Evolutionary conservation across 2,329 filamentous ascomycete genomes (phyloP).

Genomic region (Stromatinia cepivora): DNA sequence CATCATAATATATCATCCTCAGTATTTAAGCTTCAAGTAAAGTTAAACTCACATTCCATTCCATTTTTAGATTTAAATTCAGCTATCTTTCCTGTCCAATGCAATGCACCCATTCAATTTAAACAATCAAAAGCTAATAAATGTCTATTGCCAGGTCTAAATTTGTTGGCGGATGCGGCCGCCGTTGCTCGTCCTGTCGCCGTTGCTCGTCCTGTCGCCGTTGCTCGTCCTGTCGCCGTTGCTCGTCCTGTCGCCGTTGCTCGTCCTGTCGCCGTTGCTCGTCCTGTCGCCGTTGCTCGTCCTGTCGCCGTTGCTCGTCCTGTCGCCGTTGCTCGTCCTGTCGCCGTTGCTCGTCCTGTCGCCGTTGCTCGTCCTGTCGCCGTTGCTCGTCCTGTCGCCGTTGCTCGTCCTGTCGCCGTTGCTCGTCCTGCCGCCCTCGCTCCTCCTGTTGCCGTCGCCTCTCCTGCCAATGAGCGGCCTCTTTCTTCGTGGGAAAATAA

Average conservation of each 20-base stretch:
- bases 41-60: no score
- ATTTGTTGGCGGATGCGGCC: no score
- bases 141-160: no score
- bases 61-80: no score
- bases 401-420: not conserved
- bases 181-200: not conserved
- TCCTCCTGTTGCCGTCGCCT: not conserved
- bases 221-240: fast-evolving
- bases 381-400: not conserved
- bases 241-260: not conserved
- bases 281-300: not conserved
- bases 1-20: no score
- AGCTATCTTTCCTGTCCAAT: no score
- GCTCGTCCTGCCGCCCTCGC: not conserved
- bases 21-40: no score
- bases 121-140: no score
- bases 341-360: not conserved
- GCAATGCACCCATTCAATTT: no score
- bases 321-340: not conserved
- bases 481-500: not conserved
- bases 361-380: not conserved
- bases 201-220: not conserved
- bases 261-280: no score
- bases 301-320: not conserved
- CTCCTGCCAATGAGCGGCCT: not conserved